Base-by-base conservation (phyloP, 805 yeast species). In the Wickerhamomyces sydowiorum region DNA sequence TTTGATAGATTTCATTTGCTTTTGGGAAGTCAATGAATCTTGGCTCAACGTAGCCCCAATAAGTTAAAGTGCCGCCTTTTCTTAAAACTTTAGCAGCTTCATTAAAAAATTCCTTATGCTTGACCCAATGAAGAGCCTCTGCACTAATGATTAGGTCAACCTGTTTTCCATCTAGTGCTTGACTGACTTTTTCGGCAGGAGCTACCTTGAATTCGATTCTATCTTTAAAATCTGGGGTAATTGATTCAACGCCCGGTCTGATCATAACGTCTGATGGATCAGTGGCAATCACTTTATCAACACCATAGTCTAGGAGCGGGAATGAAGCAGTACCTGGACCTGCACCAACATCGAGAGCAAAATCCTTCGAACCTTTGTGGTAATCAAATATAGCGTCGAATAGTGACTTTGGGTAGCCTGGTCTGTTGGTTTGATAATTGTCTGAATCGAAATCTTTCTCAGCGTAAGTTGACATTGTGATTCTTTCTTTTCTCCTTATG, bases 71-170 rank as follows among this genome's bases (percentile, higher is more conserved):
- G 5, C 88, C 90, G 20, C 70, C 68, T 1, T 75, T 69, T 47
- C 69, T 73, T 42, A 84, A 64, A 8, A 76, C 64, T 14, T 75
- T 57, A 17, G 65, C 62, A 7, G 76, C 71, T 47, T 76, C 78
- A 12, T 60, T 51, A 53, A 78, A 78, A 52, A 76, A 78, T 28
- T 51, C 50, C 1, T 62, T 69, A 44, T 74, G 77, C 43, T 80
- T 68, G 38, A 82, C 71, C 91, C 93, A 86, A 58, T 86, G 95
- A n/a, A 76, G 73, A 35, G 85, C 78, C 56, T 86, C 88, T 0
- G 90, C 91, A 19, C 79, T 78, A 4, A 80, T 67, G 10, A 82
- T 66, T 46, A 82, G 44, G 54, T 82, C 90, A 4, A 77, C 68
- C 0, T 73, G 58, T 9, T 51, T 51, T 21, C 54, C 56, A 7